Percentiles rank a stretch among this genome's conserved stretches.
Evolutionary conservation across 2,329 filamentous ascomycete species (phyloP).

Genomic region (Ascochyta fabae): DNA sequence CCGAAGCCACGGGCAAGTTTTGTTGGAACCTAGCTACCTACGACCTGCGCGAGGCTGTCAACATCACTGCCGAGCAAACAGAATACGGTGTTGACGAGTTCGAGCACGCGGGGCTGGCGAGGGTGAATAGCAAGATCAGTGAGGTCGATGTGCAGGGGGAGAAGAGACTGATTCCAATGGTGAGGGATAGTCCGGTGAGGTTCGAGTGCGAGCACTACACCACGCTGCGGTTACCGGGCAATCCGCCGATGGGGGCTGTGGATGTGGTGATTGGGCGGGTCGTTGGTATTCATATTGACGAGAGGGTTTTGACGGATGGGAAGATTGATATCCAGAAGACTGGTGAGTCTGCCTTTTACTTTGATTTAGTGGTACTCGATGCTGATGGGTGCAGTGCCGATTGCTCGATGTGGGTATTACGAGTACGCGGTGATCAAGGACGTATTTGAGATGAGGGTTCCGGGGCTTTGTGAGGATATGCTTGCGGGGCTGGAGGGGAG

Average conservation of each 20-base stretch:
- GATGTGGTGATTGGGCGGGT: conserved; percentile 66
- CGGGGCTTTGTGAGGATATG: conserved; percentile 43
- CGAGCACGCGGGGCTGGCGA: conserved; percentile 56
- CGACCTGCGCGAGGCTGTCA: conserved; percentile 62
- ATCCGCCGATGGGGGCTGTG: conserved; percentile 63
- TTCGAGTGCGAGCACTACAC: conserved; percentile 65
- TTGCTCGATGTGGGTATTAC: conserved; percentile 67
- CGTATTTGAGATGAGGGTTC: conserved; percentile 66
- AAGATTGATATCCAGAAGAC: conserved; percentile 63
- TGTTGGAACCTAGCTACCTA: conserved; percentile 67
- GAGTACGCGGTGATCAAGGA: conserved; percentile 63
- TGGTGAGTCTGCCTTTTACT: conserved; percentile 14
- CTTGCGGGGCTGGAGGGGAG: conserved; percentile 41
- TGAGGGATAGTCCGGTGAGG: conserved; percentile 60
- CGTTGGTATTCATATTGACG: conserved; percentile 63
- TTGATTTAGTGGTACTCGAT: background rate
- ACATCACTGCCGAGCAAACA: conserved; percentile 60
- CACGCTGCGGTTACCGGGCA: conserved; percentile 62
- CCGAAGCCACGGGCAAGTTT: conserved; percentile 62
- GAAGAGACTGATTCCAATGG: conserved; percentile 58
- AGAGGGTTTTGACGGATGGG: conserved; percentile 61
- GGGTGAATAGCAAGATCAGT: conserved; percentile 52
- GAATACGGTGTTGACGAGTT: conserved; percentile 63
- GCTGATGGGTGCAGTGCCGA: conserved; percentile 51
- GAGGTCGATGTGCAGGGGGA: conserved; percentile 37